Base-by-base conservation (phyloP, 257 asterid genomes). In the Primulina tabacum region DNA sequence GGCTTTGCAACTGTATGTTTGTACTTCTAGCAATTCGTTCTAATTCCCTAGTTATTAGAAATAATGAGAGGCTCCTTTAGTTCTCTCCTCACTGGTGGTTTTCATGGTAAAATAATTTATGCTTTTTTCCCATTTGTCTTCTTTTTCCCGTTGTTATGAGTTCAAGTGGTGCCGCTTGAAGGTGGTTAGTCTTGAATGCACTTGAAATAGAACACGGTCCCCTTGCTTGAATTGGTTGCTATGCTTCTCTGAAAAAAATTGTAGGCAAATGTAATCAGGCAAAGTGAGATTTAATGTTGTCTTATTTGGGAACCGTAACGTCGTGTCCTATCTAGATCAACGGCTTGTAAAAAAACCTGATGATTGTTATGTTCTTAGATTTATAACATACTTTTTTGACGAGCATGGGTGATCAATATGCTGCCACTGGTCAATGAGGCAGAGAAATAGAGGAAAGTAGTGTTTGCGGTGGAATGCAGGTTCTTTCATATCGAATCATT, bases 1-100 rank as follows among this genome's bases (percentile, higher is more conserved):
- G 28, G 35, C 72, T 63, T 71, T 69, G 65, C 37, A 64, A 26
- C 47, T 28, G 43, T 62, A 33, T 71, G 65, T 58, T 70, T 70
- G 43, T 64, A 64, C 73, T 78, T 62, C 55, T 55, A 59, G 18
- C 38, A 26, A 52, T 34, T 69, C 6, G 4, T 58, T 47, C 77
- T 56, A 64, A n/a, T 35, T 66, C 71, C 70, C 61, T 30, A 64
- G 2, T 64, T 69, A n/a, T 55, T 38, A 12, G 37, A 62, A 73
- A 20, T 34, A 62, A 34, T 32, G 18, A 63, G 55, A 35, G 4
- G 11, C 55, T 53, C 2, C 28, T 28, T 73, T 64, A 50, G 58
- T 58, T 43, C 52, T 60, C 21, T 28, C 26, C 53, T 14, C 9
- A 62, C 8, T 47, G 65, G 30, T 60, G 37, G 16, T 7, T 64